Percentiles rank a stretch among this genome's conserved stretches.
These are phyloP conservation scores for Penicillium angulare DNA, from an alignment of 495 filamentous ascomycete species.

Conservation along the genomic window DNA sequence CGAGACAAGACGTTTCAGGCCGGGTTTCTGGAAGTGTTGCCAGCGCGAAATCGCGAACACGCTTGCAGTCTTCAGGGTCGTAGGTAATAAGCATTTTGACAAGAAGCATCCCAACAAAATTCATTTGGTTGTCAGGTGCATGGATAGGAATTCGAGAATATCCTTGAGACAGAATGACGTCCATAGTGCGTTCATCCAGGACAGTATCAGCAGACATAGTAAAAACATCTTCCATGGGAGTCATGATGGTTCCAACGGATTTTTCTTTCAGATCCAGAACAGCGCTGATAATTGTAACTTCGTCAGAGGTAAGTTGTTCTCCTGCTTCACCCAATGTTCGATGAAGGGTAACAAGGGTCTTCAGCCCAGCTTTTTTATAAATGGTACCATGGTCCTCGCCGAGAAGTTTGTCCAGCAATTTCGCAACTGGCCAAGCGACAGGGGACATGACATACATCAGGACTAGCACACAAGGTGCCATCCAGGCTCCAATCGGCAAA, in stretches of 20 bases:
- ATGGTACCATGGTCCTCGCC: conserved; percentile 91
- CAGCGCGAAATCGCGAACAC: conserved; percentile 83
- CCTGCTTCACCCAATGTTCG: conserved; percentile 82
- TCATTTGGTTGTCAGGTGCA: conserved; percentile 73
- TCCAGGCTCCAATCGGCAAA: conserved; percentile 91
- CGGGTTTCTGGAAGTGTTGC: conserved; percentile 93
- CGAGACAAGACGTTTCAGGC: conserved; percentile 91
- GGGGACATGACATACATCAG: conserved; percentile 92
- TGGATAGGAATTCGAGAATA: conserved; percentile 96
- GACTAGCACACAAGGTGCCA: conserved; percentile 81
- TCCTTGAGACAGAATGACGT: conserved; percentile 84
- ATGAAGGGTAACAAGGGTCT: conserved; percentile 89
- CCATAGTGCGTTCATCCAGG: conserved; percentile 88
- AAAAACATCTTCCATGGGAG: conserved; percentile 95
- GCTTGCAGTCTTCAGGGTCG: conserved; percentile 86
- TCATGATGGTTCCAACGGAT: conserved; percentile 93
- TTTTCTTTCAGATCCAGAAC: conserved; percentile 97
- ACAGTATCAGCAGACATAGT: conserved; percentile 90
- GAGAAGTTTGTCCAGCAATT: conserved; percentile 82
- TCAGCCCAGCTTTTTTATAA: conserved; percentile 93
- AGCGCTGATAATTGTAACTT: conserved; percentile 97
- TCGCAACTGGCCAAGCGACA: conserved; percentile 85
- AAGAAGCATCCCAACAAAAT: conserved; percentile 95
- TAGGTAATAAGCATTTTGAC: conserved; percentile 99
- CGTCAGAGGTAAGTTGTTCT: conserved; percentile 91